Percentiles rank a stretch among this genome's conserved stretches.
These are phyloP conservation scores for Boletus pseudopeckii DNA, from an alignment of 768 basidiomycete species.

Conservation along the genomic window DNA sequence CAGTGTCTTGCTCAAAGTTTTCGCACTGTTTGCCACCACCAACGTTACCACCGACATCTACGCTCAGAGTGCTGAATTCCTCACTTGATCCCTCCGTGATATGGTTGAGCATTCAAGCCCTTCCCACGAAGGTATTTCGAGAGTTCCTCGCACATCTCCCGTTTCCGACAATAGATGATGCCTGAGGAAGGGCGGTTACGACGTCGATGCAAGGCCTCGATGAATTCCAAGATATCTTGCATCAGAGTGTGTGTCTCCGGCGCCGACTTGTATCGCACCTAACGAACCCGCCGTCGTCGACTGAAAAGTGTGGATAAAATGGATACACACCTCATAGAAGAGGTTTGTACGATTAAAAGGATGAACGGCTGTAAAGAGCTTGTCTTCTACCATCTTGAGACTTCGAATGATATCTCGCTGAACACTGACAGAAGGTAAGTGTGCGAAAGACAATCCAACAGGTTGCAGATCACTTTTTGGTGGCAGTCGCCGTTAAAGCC, in stretches of 20 bases:
- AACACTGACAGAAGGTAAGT: constrained; percentile 45
- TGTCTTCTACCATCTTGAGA: constrained; percentile 54
- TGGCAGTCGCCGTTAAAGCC: constrained; percentile 85
- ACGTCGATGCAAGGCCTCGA: constrained; percentile 56
- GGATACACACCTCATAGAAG: constrained; percentile 65
- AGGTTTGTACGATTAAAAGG: constrained; percentile 81
- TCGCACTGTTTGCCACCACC: constrained; percentile 32
- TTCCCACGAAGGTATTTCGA: constrained; percentile 60
- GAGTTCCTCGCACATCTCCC: constrained; percentile 63
- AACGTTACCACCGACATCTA: neutral
- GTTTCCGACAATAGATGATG: constrained; percentile 75
- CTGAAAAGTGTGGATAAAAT: neutral
- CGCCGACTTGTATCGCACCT: constrained; percentile 65
- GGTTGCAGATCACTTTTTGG: constrained; percentile 44
- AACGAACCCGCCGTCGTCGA: neutral
- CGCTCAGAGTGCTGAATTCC: neutral
- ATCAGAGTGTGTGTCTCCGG: constrained; percentile 52
- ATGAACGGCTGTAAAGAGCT: constrained; percentile 62
- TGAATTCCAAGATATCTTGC: constrained; percentile 64
- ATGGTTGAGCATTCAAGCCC: constrained; percentile 65
- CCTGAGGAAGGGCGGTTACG: constrained; percentile 62
- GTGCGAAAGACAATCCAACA: neutral
- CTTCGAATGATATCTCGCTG: constrained; percentile 68
- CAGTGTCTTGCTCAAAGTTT: constrained; percentile 49
- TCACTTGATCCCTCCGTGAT: constrained; percentile 70